Evolutionary conservation across 2,329 filamentous ascomycete genomes (phyloP).

Genomic region (Xylaria sp.): DNA sequence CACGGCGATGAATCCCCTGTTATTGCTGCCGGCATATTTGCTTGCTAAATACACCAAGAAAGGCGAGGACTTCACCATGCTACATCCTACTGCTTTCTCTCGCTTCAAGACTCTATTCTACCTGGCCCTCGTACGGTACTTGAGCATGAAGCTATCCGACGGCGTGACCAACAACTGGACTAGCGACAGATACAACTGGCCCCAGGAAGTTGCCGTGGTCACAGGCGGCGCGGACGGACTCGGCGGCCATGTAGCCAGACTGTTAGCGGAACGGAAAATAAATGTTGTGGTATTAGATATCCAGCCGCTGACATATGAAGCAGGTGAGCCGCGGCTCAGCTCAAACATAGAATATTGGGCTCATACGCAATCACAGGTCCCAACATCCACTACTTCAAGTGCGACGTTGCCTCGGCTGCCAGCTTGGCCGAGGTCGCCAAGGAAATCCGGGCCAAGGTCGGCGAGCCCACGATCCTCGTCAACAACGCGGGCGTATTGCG

Average conservation of each 20-base stretch:
- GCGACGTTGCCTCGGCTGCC: conserved; percentile 68
- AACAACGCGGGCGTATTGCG: conserved; percentile 50
- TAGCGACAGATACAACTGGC: conserved; percentile 66
- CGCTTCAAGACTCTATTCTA: conserved; percentile 59
- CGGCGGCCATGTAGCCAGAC: conserved; percentile 66
- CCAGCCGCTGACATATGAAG: conserved; percentile 49
- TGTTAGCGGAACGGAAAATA: conserved; percentile 68
- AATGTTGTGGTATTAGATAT: conserved; percentile 76
- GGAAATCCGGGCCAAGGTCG: conserved; percentile 47
- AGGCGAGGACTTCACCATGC: conserved; percentile 59
- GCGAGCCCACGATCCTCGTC: conserved; percentile 45
- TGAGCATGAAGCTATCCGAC: conserved; percentile 58
- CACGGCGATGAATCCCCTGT: conserved; percentile 67
- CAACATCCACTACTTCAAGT: conserved; percentile 70
- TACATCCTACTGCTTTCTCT: conserved; percentile 57
- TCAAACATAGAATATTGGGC: background rate
- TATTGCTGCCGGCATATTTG: conserved; percentile 68
- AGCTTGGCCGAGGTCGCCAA: conserved; percentile 51
- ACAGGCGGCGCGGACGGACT: conserved; percentile 79
- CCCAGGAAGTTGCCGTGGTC: conserved; percentile 71
- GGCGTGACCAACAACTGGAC: conserved; percentile 57
- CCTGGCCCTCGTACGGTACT: conserved; percentile 54
- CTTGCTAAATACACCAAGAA: conserved; percentile 67
- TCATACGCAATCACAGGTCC: conserved; percentile 47
- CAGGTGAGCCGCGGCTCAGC: conserved; percentile 29